Conservation (phyloP, 108 stramenopile genomes). For the Stephanodiscus triporus region DNA sequence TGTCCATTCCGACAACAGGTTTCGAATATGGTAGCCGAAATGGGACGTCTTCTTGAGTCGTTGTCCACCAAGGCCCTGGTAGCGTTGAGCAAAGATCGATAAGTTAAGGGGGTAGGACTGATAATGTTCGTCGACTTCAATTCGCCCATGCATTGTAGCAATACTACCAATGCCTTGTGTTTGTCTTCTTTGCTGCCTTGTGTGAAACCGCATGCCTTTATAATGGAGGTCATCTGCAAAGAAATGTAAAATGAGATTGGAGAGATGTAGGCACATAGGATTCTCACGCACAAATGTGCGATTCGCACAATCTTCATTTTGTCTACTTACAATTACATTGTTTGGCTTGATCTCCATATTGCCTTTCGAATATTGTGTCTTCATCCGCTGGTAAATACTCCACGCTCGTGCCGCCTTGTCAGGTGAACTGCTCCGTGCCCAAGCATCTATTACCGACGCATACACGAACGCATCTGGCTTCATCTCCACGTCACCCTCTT, state of each 20-base stretch:
- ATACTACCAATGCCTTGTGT: conserved; percentile 30
- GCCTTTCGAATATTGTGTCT: conserved; percentile 35
- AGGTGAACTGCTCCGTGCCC: conserved; percentile 27
- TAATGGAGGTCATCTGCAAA: conserved; percentile 42
- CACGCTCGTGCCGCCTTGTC: conserved; percentile 41
- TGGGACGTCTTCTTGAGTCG: conserved; percentile 25
- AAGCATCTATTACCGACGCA: conserved; percentile 37
- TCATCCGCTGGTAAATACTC: conserved; percentile 44
- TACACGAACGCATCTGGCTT: conserved; percentile 45
- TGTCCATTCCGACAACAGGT: conserved; percentile 37
- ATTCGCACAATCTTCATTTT: background rate
- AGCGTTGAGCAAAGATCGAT: conserved; percentile 26
- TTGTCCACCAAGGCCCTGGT: conserved; percentile 19
- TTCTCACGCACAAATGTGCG: background rate
- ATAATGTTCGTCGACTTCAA: conserved; percentile 30
- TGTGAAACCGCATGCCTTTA: conserved; percentile 39
- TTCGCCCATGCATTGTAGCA: conserved; percentile 38
- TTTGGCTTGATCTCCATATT: conserved; percentile 42
- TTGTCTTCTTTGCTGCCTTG: conserved; percentile 7
- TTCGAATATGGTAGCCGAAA: conserved; percentile 42
- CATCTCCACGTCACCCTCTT: conserved; percentile 30
- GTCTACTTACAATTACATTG: conserved; percentile 40
- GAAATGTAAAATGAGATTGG: conserved; percentile 4
- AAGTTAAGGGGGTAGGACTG: conserved; percentile 16
- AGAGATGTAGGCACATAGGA: background rate